Conservation (phyloP, 371 early-diverging fungal genomes). For the Conidiobolus incongruus region DNA sequence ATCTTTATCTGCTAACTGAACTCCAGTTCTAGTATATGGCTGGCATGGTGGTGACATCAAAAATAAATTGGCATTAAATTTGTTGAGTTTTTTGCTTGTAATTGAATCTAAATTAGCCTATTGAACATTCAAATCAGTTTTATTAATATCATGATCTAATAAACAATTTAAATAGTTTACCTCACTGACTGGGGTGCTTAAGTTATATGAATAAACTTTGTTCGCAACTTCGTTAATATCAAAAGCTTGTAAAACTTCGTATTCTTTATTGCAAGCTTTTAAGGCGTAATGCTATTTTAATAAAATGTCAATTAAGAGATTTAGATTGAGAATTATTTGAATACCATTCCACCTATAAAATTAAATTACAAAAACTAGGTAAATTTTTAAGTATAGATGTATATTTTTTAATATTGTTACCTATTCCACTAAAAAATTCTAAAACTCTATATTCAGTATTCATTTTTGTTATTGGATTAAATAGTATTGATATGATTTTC, state of each 20-base stretch:
- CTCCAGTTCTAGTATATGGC: constrained; percentile 57
- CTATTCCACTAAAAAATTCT: constrained; percentile 4
- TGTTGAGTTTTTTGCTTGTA: constrained; percentile 27
- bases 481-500: too few species aligned
- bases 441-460: neutral
- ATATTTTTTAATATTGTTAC: neutral
- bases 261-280: constrained; percentile 22
- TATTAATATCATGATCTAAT: neutral
- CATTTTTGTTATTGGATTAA: too few species aligned
- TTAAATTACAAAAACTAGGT: neutral
- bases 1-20: constrained; percentile 50
- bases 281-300: constrained; percentile 41
- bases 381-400: neutral
- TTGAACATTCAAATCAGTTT: too few species aligned
- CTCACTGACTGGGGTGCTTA: constrained; percentile 14
- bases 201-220: constrained; percentile 53
- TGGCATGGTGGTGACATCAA: constrained; percentile 74
- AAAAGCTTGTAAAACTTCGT: constrained; percentile 39
- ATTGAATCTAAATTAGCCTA: constrained; percentile 45
- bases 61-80: constrained; percentile 44
- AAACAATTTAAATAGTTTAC: neutral
- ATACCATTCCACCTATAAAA: constrained; percentile 4
- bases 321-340: neutral
- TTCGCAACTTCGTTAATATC: constrained; percentile 65
- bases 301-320: constrained; percentile 3